A percentile compares a stretch with the other conserved stretches of the same genome.
Evolutionary conservation across 2,329 filamentous ascomycete species (phyloP).

Genomic region (Pseudogymnoascus sp.): DNA sequence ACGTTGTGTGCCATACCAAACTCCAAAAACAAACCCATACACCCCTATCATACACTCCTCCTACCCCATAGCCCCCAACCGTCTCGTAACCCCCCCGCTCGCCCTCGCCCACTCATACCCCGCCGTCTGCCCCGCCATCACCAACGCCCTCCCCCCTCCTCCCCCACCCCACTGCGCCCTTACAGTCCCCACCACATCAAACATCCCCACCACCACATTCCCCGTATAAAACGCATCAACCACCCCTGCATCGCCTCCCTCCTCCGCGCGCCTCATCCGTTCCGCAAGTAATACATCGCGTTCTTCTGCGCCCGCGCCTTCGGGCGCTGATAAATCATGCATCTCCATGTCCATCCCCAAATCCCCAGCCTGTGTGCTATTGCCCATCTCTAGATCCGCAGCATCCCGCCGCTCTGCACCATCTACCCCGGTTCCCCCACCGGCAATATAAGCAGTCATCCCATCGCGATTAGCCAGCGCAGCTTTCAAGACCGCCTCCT

Average conservation of each 20-base stretch:
- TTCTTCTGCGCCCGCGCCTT: slow-evolving; percentile 17
- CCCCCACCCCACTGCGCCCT: slow-evolving; percentile 25
- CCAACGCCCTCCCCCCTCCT: slow-evolving; percentile 18
- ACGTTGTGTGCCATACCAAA: not conserved
- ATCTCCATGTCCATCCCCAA: not conserved
- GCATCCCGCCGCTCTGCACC: slow-evolving; percentile 25
- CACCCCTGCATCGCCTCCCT: slow-evolving; percentile 19
- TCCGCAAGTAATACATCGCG: slow-evolving; percentile 20
- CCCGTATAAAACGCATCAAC: slow-evolving; percentile 28
- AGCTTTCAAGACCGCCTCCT: slow-evolving; percentile 46
- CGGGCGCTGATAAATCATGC: not conserved
- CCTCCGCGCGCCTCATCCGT: slow-evolving; percentile 13
- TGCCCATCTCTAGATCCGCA: slow-evolving; percentile 25
- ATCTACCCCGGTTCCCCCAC: slow-evolving; percentile 21
- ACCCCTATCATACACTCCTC: not conserved
- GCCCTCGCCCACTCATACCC: slow-evolving; percentile 16
- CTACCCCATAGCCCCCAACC: slow-evolving; percentile 5
- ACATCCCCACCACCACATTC: slow-evolving; percentile 24
- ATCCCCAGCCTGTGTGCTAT: not conserved
- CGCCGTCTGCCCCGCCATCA: slow-evolving; percentile 14
- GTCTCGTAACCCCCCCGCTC: not conserved
- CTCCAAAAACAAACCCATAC: not conserved
- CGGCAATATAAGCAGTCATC: slow-evolving; percentile 9
- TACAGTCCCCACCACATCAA: slow-evolving; percentile 26
- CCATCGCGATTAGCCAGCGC: slow-evolving; percentile 14